Conservation (phyloP, 495 filamentous ascomycete genomes). For the Penicillium fimorum region DNA sequence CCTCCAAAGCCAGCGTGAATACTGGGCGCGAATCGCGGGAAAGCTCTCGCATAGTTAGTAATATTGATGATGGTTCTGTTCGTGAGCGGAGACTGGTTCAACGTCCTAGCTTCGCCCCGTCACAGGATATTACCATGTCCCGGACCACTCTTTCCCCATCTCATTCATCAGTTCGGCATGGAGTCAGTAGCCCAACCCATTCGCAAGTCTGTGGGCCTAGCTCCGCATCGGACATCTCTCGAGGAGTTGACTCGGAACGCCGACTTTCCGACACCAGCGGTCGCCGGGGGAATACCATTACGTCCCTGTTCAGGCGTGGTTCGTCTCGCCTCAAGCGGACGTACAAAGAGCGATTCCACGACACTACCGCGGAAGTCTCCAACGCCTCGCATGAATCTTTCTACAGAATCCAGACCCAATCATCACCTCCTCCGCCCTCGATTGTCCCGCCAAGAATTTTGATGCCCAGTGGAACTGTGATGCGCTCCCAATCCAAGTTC, state of each 20-base stretch:
- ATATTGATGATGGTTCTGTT: constrained; percentile 41
- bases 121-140: constrained; percentile 49
- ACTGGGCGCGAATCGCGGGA: constrained; percentile 32
- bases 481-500: constrained; percentile 85
- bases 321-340: constrained; percentile 56
- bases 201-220: constrained; percentile 54
- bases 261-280: constrained; percentile 50
- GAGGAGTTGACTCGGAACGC: constrained; percentile 38
- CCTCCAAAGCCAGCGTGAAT: constrained; percentile 29
- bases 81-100: constrained; percentile 32
- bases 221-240: constrained; percentile 47
- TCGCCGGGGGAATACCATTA: constrained; percentile 49
- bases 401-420: constrained; percentile 45
- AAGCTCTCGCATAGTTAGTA: constrained; percentile 36
- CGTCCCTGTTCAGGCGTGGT: constrained; percentile 72
- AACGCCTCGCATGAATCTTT: constrained; percentile 86
- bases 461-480: constrained; percentile 55
- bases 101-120: constrained; percentile 40
- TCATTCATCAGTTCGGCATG: constrained; percentile 53
- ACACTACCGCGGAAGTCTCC: constrained; percentile 60
- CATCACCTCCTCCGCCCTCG: constrained; percentile 34
- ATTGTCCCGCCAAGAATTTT: constrained; percentile 41
- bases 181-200: constrained; percentile 49
- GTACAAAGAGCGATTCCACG: constrained; percentile 55
- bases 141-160: constrained; percentile 57